A percentile compares a stretch with the other conserved stretches of the same genome.
Evolutionary conservation across 352 stramenopile species (phyloP).

Genomic region (Pythium pyrilobum): DNA sequence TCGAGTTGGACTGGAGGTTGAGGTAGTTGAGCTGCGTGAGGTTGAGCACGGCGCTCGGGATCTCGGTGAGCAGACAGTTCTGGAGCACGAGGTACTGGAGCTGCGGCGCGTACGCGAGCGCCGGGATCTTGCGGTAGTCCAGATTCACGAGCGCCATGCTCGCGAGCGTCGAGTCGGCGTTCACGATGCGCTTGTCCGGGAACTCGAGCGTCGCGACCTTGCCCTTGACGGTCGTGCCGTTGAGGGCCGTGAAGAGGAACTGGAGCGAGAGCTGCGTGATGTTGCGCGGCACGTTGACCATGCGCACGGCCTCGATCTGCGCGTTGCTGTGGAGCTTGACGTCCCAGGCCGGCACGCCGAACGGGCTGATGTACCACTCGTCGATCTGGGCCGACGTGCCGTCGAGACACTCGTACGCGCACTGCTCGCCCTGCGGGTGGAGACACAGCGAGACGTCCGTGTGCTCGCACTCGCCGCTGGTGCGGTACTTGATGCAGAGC

Average conservation of each 20-base stretch:
- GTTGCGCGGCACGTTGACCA: slow-evolving; percentile 12
- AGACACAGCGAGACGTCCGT: slow-evolving; percentile 1
- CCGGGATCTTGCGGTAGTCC: slow-evolving; percentile 7
- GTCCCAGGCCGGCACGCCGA: slow-evolving; percentile 12
- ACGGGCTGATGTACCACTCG: slow-evolving; percentile 13
- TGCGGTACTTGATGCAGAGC: slow-evolving; percentile 14
- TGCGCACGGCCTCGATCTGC: slow-evolving; percentile 15
- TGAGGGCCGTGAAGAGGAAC: slow-evolving; percentile 1
- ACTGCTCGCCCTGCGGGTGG: neutral
- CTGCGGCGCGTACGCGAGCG: neutral
- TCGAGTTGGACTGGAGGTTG: slow-evolving; percentile 8
- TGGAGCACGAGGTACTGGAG: slow-evolving; percentile 14
- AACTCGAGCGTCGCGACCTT: slow-evolving; percentile 13
- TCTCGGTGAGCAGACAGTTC: slow-evolving; percentile 4
- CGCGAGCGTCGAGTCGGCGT: neutral
- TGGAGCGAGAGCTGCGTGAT: slow-evolving; percentile 17
- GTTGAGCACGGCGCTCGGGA: neutral
- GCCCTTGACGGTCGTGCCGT: slow-evolving; percentile 3
- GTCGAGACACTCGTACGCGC: slow-evolving; percentile 18
- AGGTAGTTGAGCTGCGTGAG: slow-evolving; percentile 9
- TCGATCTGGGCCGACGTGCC: slow-evolving; percentile 12
- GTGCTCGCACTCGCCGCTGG: slow-evolving; percentile 3
- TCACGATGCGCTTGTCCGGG: slow-evolving; percentile 13
- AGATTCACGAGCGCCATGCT: slow-evolving; percentile 12
- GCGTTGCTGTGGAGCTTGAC: slow-evolving; percentile 2